Conservation (phyloP, 2,329 filamentous ascomycete species). For the Fusarium circinatum region DNA sequence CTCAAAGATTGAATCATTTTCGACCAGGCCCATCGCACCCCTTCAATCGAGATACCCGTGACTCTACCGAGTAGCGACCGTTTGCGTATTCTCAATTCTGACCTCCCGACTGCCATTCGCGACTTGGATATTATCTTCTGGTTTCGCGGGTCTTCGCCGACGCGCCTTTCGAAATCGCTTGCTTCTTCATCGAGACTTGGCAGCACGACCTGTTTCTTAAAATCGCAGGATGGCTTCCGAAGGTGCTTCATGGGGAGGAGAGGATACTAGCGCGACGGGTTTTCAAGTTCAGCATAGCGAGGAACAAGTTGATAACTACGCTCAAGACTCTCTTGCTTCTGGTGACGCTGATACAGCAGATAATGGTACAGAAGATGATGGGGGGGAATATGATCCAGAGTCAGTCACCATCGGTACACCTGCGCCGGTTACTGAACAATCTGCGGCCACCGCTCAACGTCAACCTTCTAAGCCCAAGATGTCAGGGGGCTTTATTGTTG, state of each 20-base stretch:
- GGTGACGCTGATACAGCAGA: slow-evolving; percentile 62
- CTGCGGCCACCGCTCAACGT: slow-evolving; percentile 45
- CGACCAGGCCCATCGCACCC: slow-evolving; percentile 1
- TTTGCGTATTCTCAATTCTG: neutral
- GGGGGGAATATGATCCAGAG: slow-evolving; percentile 68
- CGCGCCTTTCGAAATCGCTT: slow-evolving; percentile 17
- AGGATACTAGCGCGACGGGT: slow-evolving; percentile 66
- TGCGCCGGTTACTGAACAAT: slow-evolving; percentile 50
- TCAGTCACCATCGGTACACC: slow-evolving; percentile 59
- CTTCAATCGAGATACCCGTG: slow-evolving; percentile 2
- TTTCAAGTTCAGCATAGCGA: slow-evolving; percentile 66
- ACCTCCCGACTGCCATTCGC: neutral
- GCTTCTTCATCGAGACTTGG: slow-evolving; percentile 16
- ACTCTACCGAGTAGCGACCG: neutral
- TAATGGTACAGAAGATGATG: slow-evolving; percentile 63
- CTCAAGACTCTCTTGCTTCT: slow-evolving; percentile 57
- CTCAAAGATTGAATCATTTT: slow-evolving; percentile 12
- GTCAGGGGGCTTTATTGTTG: slow-evolving; percentile 68
- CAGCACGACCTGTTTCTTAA: slow-evolving; percentile 5
- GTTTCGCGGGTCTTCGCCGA: slow-evolving; percentile 14
- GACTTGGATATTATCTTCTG: slow-evolving; percentile 7
- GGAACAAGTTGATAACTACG: slow-evolving; percentile 63
- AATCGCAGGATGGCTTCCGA: slow-evolving; percentile 51
- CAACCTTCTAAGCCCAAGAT: slow-evolving; percentile 65
- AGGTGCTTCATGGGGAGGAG: slow-evolving; percentile 61